Conservation (phyloP, 2,329 filamentous ascomycete genomes). For the Fusarium virguliforme region DNA sequence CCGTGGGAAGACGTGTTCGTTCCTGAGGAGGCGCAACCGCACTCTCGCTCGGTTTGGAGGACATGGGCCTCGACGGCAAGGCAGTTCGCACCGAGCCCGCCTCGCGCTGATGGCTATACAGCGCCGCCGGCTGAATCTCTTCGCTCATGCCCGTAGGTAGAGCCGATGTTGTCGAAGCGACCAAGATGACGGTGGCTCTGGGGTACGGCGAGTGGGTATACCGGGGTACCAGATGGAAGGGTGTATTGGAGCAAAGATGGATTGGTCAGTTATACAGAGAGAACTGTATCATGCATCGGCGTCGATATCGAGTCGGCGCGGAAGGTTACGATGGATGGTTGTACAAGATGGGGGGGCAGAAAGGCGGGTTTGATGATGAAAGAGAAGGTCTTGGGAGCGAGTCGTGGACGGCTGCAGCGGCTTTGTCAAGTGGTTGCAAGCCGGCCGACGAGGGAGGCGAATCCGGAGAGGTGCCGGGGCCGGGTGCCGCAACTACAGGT, state of each 20-base stretch:
- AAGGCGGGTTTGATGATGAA: conserved; percentile 26
- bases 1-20: conserved; percentile 46
- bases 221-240: conserved; percentile 16
- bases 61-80: conserved; percentile 58
- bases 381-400: conserved; percentile 36
- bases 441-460: conserved; percentile 47
- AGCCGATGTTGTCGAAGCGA: conserved; percentile 22
- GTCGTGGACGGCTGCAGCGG: conserved; percentile 40
- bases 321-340: conserved; percentile 23
- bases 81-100: conserved; percentile 55
- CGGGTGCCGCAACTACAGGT: conserved; percentile 43
- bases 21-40: conserved; percentile 38
- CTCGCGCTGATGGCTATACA: conserved; percentile 54
- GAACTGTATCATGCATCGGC: conserved; percentile 44
- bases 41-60: conserved; percentile 52
- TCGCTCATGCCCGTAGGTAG: conserved; percentile 54
- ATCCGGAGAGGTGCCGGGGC: conserved; percentile 46
- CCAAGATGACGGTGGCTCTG: conserved; percentile 18
- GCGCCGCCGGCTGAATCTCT: conserved; percentile 46
- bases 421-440: conserved; percentile 42
- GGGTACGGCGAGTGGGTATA: conserved; percentile 17
- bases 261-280: conserved; percentile 39
- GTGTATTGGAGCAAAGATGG: conserved; percentile 28
- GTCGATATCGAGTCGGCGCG: conserved; percentile 29
- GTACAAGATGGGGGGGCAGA: conserved; percentile 25